phyloP scores from a whole-genome alignment of 306 rosid genomes.

The Fragaria vesca region DNA sequence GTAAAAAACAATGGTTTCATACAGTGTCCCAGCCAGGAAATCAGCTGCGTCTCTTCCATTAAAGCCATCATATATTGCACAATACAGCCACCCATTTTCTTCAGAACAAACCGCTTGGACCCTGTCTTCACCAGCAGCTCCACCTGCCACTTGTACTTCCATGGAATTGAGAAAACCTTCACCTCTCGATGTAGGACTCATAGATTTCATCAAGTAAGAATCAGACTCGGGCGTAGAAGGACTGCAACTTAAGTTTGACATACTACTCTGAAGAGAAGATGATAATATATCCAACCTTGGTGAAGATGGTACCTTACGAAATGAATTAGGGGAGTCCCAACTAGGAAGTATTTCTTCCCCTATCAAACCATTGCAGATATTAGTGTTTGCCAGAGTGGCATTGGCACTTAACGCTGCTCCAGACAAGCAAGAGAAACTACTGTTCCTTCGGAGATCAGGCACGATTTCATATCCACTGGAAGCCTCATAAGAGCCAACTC shows the following conservation, averaged over 20 bases:
- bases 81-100: conserved; percentile 96
- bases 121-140: conserved; percentile 99
- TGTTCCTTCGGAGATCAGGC: conserved; percentile 60
- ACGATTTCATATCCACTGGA: conserved; percentile 32
- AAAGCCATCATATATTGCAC: conserved; percentile 96
- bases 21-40: conserved; percentile 91
- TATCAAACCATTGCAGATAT: conserved; percentile 86
- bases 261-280: conserved; percentile 71
- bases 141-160: conserved; percentile 98
- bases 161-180: conserved; percentile 71
- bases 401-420: conserved; percentile 98
- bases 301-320: conserved; percentile 81
- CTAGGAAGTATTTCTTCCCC: conserved; percentile 92
- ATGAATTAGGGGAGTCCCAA: conserved; percentile 93
- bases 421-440: conserved; percentile 96
- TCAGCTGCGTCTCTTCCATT: conserved; percentile 99
- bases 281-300: conserved; percentile 79
- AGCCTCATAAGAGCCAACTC: conserved; percentile 40
- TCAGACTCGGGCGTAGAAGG: conserved; percentile 72
- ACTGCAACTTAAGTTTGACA: conserved; percentile 85
- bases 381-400: conserved; percentile 93
- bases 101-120: conserved; percentile 99
- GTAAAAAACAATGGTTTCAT: conserved; percentile 72
- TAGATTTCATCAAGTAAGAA: conserved; percentile 50
- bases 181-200: conserved; percentile 57